Evolutionary conservation across 495 filamentous ascomycete species (phyloP).

Genomic region (Penicillium coprophilum): DNA sequence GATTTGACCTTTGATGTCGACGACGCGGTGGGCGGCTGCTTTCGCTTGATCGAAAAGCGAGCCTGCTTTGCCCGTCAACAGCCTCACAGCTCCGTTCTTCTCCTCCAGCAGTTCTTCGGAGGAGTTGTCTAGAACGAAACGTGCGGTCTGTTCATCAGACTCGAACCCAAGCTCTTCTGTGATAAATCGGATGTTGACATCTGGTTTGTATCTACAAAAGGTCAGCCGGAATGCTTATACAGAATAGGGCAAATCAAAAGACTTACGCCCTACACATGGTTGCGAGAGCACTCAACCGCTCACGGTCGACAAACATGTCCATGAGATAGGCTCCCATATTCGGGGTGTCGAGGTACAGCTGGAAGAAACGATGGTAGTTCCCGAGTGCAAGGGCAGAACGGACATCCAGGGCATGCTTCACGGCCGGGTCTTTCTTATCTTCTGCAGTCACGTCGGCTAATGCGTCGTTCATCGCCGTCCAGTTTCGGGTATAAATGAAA

Average conservation of each 20-base stretch:
- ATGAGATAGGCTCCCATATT: conserved; percentile 98
- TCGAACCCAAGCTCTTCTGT: conserved; percentile 96
- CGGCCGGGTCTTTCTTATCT: conserved; percentile 81
- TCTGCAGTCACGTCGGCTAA: conserved; percentile 95
- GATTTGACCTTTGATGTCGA: conserved; percentile 98
- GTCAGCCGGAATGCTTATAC: conserved; percentile 33
- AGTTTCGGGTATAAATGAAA: conserved; percentile 98
- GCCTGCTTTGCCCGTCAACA: conserved; percentile 72
- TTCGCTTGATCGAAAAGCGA: conserved; percentile 71
- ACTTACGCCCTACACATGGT: conserved; percentile 94
- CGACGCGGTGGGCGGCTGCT: conserved; percentile 69
- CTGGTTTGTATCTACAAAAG: conserved; percentile 77
- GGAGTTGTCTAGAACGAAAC: conserved; percentile 79
- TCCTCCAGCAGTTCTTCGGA: conserved; percentile 78
- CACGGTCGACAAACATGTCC: conserved; percentile 96
- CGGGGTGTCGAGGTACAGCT: conserved; percentile 87
- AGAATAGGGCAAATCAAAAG: conserved; percentile 5
- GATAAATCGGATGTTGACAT: conserved; percentile 85
- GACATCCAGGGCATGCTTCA: conserved; percentile 89
- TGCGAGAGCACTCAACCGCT: conserved; percentile 85
- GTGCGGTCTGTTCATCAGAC: conserved; percentile 82
- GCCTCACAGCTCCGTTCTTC: conserved; percentile 66
- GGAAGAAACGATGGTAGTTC: conserved; percentile 97
- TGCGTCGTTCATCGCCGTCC: conserved; percentile 95
- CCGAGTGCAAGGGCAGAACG: conserved; percentile 88